phyloP scores from a whole-genome alignment of 208 protist species.

The Vickermania spadyakhi region DNA sequence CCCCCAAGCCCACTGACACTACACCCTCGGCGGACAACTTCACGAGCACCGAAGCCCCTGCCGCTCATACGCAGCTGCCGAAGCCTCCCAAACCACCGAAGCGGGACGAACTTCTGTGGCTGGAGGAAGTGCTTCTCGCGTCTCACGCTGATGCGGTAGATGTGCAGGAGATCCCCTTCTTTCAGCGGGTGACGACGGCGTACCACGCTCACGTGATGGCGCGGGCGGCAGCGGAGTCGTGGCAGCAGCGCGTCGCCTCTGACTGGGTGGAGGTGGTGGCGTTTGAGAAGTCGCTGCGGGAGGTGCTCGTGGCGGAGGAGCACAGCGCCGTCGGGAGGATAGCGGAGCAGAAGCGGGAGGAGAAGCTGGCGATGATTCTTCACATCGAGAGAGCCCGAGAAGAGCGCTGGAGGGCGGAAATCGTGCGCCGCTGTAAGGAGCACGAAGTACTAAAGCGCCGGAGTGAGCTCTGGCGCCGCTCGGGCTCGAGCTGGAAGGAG shows the following conservation, averaged over 20 bases:
- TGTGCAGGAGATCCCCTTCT: conserved; percentile 17
- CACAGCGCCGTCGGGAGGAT: background rate
- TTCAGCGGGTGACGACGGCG: conserved; percentile 18
- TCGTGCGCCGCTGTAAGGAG: background rate
- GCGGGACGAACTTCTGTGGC: background rate
- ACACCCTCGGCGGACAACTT: background rate
- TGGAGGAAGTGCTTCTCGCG: background rate
- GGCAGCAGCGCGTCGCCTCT: conserved; percentile 15
- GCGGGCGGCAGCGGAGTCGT: conserved; percentile 38
- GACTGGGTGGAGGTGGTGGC: background rate
- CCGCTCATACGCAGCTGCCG: background rate
- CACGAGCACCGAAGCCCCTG: background rate
- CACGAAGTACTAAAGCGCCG: background rate
- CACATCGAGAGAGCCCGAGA: background rate
- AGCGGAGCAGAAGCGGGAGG: background rate
- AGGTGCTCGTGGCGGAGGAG: background rate
- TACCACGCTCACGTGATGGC: conserved; percentile 38
- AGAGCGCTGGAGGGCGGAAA: background rate
- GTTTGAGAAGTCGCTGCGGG: background rate
- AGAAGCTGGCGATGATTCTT: background rate
- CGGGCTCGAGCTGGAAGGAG: conserved; percentile 29
- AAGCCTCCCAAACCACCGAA: background rate
- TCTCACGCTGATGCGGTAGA: background rate
- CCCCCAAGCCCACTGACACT: background rate
- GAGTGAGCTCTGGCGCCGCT: conserved; percentile 21